Conservation (phyloP, 1,284 basidiomycete species). For the Cryptococcus sp. region DNA sequence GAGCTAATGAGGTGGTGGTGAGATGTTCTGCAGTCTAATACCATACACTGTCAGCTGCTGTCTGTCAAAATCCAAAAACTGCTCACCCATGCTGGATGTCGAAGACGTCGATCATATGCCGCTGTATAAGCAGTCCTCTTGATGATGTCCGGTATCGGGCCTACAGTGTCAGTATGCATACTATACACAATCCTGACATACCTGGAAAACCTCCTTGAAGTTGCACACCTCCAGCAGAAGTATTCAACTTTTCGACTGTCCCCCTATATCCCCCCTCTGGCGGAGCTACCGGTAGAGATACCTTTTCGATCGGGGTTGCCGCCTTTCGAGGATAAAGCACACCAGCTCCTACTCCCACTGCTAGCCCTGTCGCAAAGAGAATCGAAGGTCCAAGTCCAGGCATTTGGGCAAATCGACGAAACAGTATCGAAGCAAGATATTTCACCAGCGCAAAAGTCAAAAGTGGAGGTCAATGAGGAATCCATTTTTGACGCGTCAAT, state of each 20-base stretch:
- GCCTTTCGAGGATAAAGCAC: constrained; percentile 24
- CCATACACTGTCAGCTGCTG: constrained; percentile 1
- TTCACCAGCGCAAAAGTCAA: neutral
- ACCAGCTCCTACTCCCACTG: constrained; percentile 41
- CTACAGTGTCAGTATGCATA: constrained; percentile 48
- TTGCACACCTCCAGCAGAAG: constrained; percentile 29
- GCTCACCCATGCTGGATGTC: constrained; percentile 88
- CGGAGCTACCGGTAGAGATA: constrained; percentile 24
- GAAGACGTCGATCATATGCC: constrained; percentile 81
- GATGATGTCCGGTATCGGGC: constrained; percentile 76
- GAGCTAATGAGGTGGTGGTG: constrained; percentile 67
- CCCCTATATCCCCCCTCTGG: constrained; percentile 19
- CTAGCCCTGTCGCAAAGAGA: constrained; percentile 45
- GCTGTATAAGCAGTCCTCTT: constrained; percentile 77
- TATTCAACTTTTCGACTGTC: constrained; percentile 16
- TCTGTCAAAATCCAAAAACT: neutral
- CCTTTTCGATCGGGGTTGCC: constrained; percentile 3
- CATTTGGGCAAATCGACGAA: constrained; percentile 16
- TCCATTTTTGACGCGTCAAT: neutral
- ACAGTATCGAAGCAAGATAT: neutral
- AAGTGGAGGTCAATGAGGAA: neutral
- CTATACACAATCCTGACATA: constrained; percentile 53
- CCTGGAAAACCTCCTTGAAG: constrained; percentile 40
- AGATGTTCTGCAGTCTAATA: constrained; percentile 86
- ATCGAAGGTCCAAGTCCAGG: constrained; percentile 42